Evolutionary conservation across 106 monocot species (phyloP), one percentile per base, ranked within the genome.

Genomic region (Dendrobium chrysotoxum): DNA sequence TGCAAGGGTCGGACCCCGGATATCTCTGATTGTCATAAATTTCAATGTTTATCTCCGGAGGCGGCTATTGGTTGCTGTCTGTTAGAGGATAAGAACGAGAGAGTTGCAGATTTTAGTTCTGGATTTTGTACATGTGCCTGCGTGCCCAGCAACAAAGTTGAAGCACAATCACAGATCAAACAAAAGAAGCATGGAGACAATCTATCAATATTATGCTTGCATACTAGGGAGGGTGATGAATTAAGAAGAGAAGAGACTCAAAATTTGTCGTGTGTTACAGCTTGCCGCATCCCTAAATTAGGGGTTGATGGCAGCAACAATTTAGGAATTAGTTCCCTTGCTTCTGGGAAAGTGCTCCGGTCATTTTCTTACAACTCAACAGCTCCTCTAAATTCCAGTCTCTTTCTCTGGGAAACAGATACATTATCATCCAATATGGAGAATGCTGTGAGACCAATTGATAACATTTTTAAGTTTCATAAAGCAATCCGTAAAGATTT

Each of bases 391-490:
- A 86, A 88, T 84, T 99, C 99, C 66, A 93, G 93, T 65, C 91
- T 97, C 76, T 97, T 99, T 79, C 83, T 84, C 23, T 91, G 84
- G 89, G 99, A 95, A 53, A 84, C 86, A 8, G 93, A 93, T 67
- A 78, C 81, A 31, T 82, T 89, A 80, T 85, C 91, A 57, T 90
- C 90, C 57, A 86, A 82, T 75, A 70, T 41, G 47, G 95, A 87
- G n/a, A 81, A 83, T 25, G 84, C 84, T 45, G 45, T 64, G 16
- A 86, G 88, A 83, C 99, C 95, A 80, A 99, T 99, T 71, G 99
- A 99, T 83, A 93, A 93, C 75, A 99, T 95, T 80, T 99, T 99
- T 82, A 93, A 99, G 73, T 99, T 99, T 86, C 99, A 99, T 81
- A 87, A 91, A 81, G 99, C 99, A 74, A 95, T 99, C 78, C 85